These are phyloP conservation scores for Trichoderma erinaceum DNA, from an alignment of 495 filamentous ascomycete genomes.

Conservation along the genomic window DNA sequence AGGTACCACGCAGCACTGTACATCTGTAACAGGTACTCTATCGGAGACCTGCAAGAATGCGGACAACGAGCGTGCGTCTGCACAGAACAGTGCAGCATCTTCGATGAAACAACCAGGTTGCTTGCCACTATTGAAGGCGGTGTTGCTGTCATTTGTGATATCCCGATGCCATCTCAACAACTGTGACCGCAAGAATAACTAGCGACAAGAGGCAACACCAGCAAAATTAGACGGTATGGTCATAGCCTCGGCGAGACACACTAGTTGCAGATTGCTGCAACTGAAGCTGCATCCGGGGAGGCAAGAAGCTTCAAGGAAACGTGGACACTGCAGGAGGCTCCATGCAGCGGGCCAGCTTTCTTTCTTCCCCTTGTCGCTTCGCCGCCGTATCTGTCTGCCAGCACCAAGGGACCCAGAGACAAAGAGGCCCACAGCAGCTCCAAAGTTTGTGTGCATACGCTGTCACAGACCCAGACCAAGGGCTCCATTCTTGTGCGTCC, in stretches of 20 bases:
- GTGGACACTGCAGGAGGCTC: slow-evolving; percentile 4
- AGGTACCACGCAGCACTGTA: not conserved
- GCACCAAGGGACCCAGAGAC: not conserved
- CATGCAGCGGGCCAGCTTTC: slow-evolving; percentile 8
- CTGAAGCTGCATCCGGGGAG: slow-evolving; percentile 11
- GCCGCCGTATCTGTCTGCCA: not conserved
- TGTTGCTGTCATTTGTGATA: slow-evolving; percentile 13
- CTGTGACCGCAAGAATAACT: slow-evolving; percentile 13
- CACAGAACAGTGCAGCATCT: slow-evolving; percentile 9
- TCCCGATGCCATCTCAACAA: not conserved
- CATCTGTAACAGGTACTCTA: not conserved
- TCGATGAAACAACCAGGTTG: not conserved
- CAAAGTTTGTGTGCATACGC: slow-evolving; percentile 5
- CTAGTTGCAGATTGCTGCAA: not conserved
- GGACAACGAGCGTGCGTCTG: not conserved
- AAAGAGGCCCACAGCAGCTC: not conserved
- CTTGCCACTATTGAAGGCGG: slow-evolving; percentile 1
- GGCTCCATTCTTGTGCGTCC: not conserved
- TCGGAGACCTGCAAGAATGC: not conserved
- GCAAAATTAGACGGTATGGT: slow-evolving; percentile 14
- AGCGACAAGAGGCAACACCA: slow-evolving; percentile 5
- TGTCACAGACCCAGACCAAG: not conserved
- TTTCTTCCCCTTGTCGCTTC: not conserved
- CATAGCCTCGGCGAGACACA: slow-evolving; percentile 10
- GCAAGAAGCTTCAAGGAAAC: slow-evolving; percentile 11